These are phyloP conservation scores for Clonostachys chloroleuca DNA, from an alignment of 2,329 filamentous ascomycete genomes.

Conservation along the genomic window DNA sequence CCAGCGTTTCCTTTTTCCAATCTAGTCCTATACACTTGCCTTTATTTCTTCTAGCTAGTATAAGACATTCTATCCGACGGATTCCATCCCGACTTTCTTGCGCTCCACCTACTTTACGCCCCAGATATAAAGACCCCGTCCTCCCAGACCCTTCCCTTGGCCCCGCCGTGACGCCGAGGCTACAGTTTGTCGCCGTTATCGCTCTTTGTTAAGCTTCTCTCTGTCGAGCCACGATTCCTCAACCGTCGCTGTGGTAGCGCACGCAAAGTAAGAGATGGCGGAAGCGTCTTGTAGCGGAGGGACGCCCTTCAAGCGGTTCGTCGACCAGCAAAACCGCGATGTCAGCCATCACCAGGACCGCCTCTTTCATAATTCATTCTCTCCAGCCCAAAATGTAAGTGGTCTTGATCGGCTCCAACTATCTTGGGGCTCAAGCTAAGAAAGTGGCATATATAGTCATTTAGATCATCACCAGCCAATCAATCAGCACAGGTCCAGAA, in stretches of 20 bases:
- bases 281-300: slow-evolving; percentile 35
- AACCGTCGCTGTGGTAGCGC: not conserved
- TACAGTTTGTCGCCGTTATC: too few species aligned
- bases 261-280: slow-evolving; percentile 20
- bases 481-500: slow-evolving; percentile 18
- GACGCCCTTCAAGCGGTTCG: slow-evolving; percentile 35
- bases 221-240: not conserved
- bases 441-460: too few species aligned
- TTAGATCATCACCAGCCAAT: not conserved
- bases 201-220: not conserved
- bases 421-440: too few species aligned
- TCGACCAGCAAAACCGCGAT: slow-evolving; percentile 35
- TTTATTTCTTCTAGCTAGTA: too few species aligned
- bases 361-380: slow-evolving; percentile 16
- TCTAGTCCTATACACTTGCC: too few species aligned
- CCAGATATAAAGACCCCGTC: not conserved
- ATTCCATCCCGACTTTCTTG: too few species aligned
- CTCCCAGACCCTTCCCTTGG: not conserved
- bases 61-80: too few species aligned
- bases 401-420: too few species aligned
- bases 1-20: too few species aligned
- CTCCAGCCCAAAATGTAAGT: too few species aligned
- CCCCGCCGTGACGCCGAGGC: not conserved
- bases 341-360: slow-evolving; percentile 34
- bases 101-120: too few species aligned